A percentile compares a stretch with the other conserved stretches of the same genome.
phyloP scores from a whole-genome alignment of 2,329 filamentous ascomycete species.

The Alternaria sp. region DNA sequence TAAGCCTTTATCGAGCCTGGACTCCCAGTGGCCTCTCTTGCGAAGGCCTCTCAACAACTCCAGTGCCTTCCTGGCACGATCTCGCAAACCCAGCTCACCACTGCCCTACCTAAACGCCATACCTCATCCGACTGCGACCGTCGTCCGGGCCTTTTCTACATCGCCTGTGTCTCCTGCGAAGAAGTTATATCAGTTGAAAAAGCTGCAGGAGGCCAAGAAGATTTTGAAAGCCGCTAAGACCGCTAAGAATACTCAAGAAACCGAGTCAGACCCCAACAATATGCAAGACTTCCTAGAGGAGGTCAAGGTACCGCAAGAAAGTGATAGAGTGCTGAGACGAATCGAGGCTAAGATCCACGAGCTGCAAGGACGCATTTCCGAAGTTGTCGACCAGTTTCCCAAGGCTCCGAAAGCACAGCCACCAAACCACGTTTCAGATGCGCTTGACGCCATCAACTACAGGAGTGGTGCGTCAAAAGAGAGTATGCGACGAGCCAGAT shows the following conservation, averaged over 20 bases:
- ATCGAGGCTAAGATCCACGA: constrained; percentile 7
- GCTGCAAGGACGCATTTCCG: not conserved
- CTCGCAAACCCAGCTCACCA: not conserved
- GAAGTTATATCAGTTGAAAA: not conserved
- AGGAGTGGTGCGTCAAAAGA: too few species aligned
- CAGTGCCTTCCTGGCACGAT: not conserved
- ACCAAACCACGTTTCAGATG: not conserved
- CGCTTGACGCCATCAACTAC: not conserved
- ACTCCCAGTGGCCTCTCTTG: not conserved
- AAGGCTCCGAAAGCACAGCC: not conserved
- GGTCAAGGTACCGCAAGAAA: not conserved
- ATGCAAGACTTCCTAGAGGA: constrained; percentile 3
- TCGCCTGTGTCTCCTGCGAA: not conserved
- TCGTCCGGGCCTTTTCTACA: constrained; percentile 19
- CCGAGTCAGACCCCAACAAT: not conserved
- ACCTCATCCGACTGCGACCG: not conserved
- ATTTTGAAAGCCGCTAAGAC: not conserved
- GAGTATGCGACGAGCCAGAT: not conserved
- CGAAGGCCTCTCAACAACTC: not conserved
- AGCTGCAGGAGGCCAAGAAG: not conserved
- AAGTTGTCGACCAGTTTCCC: not conserved
- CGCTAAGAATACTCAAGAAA: not conserved
- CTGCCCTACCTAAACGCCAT: not conserved
- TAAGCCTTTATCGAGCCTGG: not conserved
- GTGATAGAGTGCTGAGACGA: not conserved